These are phyloP conservation scores for Lobosporangium transversale DNA, from an alignment of 192 early-diverging fungal species.

Conservation along the genomic window DNA sequence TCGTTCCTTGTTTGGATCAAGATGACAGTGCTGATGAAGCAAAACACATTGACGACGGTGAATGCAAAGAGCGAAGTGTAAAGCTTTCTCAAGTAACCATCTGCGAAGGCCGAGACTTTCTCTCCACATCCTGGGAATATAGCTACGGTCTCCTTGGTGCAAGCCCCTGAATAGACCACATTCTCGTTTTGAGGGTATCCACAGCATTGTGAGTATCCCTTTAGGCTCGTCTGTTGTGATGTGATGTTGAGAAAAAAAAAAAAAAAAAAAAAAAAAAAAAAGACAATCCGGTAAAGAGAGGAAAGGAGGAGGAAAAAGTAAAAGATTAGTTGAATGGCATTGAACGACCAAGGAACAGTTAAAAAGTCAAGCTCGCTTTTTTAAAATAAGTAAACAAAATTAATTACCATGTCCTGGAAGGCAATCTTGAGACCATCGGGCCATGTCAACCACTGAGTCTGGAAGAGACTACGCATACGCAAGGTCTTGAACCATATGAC, in stretches of 20 bases:
- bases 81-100: conserved; percentile 36
- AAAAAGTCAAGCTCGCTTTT: too few relatives aligned
- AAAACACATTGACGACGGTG: conserved; percentile 47
- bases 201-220: conserved; percentile 47
- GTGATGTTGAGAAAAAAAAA: too few relatives aligned
- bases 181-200: conserved; percentile 15
- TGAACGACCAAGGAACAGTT: too few relatives aligned
- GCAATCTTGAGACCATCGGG: conserved; percentile 4
- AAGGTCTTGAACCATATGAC: conserved; percentile 56
- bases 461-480: conserved; percentile 35
- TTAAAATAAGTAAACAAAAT: too few relatives aligned
- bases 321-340: not conserved
- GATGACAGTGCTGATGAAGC: conserved; percentile 44
- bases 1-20: conserved; percentile 57
- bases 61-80: conserved; percentile 57
- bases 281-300: not conserved
- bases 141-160: conserved; percentile 7
- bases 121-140: conserved; percentile 31
- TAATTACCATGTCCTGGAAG: conserved; percentile 54
- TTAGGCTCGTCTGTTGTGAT: conserved; percentile 18
- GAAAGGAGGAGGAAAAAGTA: not conserved
- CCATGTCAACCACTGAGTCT: conserved; percentile 36
- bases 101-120: conserved; percentile 27
- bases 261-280: too few relatives aligned
- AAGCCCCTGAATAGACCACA: conserved; percentile 20